A percentile compares a stretch with the other conserved stretches of the same genome.
Conservation (phyloP, 768 basidiomycete genomes). For the Rubroboletus pulcherrimus region DNA sequence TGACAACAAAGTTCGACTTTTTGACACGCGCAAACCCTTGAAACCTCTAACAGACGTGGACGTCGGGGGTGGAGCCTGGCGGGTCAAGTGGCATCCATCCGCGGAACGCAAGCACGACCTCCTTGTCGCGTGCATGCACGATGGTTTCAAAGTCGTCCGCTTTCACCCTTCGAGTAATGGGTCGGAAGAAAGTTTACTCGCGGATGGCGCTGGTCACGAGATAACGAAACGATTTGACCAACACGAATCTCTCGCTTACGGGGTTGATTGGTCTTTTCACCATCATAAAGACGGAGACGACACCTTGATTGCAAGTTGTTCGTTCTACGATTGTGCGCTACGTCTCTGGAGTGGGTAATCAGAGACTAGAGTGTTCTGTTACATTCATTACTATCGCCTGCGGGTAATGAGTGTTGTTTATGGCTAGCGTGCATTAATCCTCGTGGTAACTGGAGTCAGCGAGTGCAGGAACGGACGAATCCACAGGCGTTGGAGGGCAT, state of each 20-base stretch:
- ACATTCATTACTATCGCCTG: background rate
- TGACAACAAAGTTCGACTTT: slow-evolving; percentile 73
- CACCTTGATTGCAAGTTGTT: slow-evolving; percentile 79
- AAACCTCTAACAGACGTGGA: slow-evolving; percentile 55
- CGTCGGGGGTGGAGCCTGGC: slow-evolving; percentile 92
- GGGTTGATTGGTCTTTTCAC: slow-evolving; percentile 80
- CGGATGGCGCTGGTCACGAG: slow-evolving; percentile 27
- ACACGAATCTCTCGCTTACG: slow-evolving; percentile 86
- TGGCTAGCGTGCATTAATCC: background rate
- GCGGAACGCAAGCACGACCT: slow-evolving; percentile 63
- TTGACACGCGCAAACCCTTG: slow-evolving; percentile 71
- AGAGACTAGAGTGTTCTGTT: background rate
- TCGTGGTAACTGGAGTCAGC: background rate
- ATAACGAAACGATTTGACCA: slow-evolving; percentile 61
- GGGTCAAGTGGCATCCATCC: slow-evolving; percentile 93
- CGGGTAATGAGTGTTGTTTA: background rate
- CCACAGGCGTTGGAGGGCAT: slow-evolving; percentile 6
- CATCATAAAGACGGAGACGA: slow-evolving; percentile 23
- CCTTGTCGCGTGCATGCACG: slow-evolving; percentile 96
- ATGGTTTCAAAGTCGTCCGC: slow-evolving; percentile 81
- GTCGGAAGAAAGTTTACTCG: background rate
- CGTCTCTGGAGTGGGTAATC: slow-evolving; percentile 72
- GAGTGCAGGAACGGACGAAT: slow-evolving; percentile 1
- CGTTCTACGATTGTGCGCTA: slow-evolving; percentile 90
- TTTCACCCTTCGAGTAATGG: slow-evolving; percentile 12